Evolutionary conservation across 2,329 filamentous ascomycete genomes (phyloP), one percentile per base, ranked within the genome.

Genomic region (Macroventuria anomochaeta): DNA sequence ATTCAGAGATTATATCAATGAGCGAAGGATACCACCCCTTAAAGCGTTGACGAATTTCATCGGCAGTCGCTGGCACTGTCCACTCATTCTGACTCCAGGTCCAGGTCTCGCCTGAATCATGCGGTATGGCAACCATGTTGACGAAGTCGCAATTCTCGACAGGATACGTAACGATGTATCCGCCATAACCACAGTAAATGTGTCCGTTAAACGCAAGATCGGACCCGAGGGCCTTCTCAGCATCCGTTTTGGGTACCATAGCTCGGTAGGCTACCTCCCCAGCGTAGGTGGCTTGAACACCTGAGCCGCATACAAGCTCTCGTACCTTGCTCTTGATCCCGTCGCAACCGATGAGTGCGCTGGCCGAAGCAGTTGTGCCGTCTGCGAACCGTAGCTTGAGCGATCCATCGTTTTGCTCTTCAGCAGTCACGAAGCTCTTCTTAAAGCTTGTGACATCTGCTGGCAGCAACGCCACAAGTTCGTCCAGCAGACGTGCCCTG

Each of bases 321-420:
- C 65, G 46, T 17, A 63, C 55, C 13, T 58, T 53, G 23, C 62
- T 59, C 42, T 79, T 80, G 57, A 81, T 77, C 1, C 80, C 80
- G 57, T 82, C 80, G 47, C 76, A 79, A 3, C 79, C 78, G 31
- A 81, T 74, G 1, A 80, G 72, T 44, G 75, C 70, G 23, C 63
- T 61, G 74, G 59, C 64, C 71, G 73, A 23, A 59, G 65, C 49
- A 66, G 62, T 75, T 68, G 62, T 46, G 59, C 68, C 58, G 75
- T 67, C 65, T 41, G 74, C 66, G 20, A 80, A 72, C 3, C 55
- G 65, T 12, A 76, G 67, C 1, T 75, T 28, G 34, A 78, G 74
- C 28, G 62, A 67, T 0, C 70, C 75, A 10, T 75, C 58, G 3
- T 66, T 59, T 39, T 77, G 69, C 34, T 78, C 64, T 39, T 68